Evolutionary conservation across 441 rosid species (phyloP), one percentile per base, ranked within the genome.

Genomic region (Iberis amara): DNA sequence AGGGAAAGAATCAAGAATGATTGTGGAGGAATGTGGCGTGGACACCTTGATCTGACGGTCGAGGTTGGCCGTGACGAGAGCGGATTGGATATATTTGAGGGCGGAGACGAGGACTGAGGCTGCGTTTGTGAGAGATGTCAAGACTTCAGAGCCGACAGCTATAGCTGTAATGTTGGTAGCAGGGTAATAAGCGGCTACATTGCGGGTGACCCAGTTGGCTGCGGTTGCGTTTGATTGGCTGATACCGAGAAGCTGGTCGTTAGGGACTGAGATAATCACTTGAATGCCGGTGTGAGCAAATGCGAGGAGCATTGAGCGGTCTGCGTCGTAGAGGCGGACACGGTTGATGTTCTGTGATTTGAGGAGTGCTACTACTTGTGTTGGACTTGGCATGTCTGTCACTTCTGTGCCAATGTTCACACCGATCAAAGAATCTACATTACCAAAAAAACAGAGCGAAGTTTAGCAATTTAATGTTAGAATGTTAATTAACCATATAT

Each of bases 211-310:
- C 98, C 98, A 90, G 53, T 87, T 85, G n/a, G 90, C 98, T 42
- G 98, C 96, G 0, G 96, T 87, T 40, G 90, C 86, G 73, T 90
- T 90, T 48, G 98, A 90, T 60, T 87, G 92, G 65, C 98, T 95
- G 37, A 90, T 87, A 39, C 92, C 98, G 21, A 90, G 92, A 47
- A 90, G 83, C 69, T 85, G 86, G 11, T 90, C 92, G 56, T 87
- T 87, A 11, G 98, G 92, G 41, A 90, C 81, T 24, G 96, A 83
- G 65, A 90, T 80, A 1, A 81, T 77, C 6, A 90, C 92, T 12
- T 64, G 73, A 48, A 90, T 66, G 70, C 92, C 90, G 2, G 98
- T 73, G 61, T 87, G 82, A 59, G 95, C 95, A 46, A 90, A 82
- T 11, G 96, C 90, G 3, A 72, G 66, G 32, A 90, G 95, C 86